Conservation (phyloP, 2,329 filamentous ascomycete species). For the Didymella sp. region DNA sequence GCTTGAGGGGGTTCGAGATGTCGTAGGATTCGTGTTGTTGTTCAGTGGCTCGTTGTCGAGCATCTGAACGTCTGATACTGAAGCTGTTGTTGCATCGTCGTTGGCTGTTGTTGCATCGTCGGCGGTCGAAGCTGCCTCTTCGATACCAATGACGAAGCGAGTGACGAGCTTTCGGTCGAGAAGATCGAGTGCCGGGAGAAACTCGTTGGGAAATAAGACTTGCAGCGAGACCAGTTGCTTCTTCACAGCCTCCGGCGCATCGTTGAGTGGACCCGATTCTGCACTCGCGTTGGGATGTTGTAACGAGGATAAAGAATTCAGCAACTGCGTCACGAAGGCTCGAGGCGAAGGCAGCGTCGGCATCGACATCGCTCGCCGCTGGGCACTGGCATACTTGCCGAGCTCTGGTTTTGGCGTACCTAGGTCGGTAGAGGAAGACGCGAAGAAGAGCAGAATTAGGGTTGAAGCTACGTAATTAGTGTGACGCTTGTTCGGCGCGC, state of each 20-base stretch:
- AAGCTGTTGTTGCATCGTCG: background rate
- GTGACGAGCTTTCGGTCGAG: constrained; percentile 79
- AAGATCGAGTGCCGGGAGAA: constrained; percentile 86
- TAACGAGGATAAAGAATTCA: constrained; percentile 34
- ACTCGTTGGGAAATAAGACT: constrained; percentile 78
- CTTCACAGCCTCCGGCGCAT: constrained; percentile 36
- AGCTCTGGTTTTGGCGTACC: constrained; percentile 19
- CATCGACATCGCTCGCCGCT: constrained; percentile 21
- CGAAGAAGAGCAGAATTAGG: constrained; percentile 29
- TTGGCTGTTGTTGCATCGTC: background rate
- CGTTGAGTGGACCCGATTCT: constrained; percentile 52
- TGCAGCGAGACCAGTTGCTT: constrained; percentile 72
- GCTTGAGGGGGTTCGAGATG: background rate
- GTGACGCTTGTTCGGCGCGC: constrained; percentile 24
- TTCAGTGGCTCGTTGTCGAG: background rate
- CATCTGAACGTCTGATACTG: background rate
- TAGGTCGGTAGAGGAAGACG: constrained; percentile 25
- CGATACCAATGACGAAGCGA: constrained; percentile 49
- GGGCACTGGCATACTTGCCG: constrained; percentile 12
- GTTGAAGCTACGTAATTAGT: constrained; percentile 28
- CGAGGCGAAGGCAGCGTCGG: constrained; percentile 32
- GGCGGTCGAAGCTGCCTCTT: background rate
- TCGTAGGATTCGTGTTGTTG: too few species aligned
- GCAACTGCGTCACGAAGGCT: constrained; percentile 44
- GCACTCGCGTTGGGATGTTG: constrained; percentile 35